Percentiles rank a stretch among this genome's conserved stretches.
Conservation (phyloP, 2,329 filamentous ascomycete species). For the Claviceps monticola region DNA sequence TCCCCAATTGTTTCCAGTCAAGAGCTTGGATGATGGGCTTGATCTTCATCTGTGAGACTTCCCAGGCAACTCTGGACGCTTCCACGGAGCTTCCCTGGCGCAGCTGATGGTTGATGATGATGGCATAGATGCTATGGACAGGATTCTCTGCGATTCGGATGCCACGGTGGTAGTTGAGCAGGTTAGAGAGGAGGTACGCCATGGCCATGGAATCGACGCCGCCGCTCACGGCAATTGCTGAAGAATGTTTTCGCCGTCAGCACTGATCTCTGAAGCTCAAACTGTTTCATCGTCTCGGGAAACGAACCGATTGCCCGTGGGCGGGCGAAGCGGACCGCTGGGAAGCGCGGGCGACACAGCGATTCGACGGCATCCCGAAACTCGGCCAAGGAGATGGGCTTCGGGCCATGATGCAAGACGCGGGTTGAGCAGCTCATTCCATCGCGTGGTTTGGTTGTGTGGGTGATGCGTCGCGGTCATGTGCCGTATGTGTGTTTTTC, state of each 20-base stretch:
- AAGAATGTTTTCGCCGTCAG: too few species aligned
- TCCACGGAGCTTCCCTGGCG: constrained; percentile 39
- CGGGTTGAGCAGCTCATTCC: constrained; percentile 22
- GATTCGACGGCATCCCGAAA: constrained; percentile 36
- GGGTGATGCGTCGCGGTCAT: too few species aligned
- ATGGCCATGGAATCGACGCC: constrained; percentile 98
- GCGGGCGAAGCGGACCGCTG: constrained; percentile 19
- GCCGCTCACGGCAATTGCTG: constrained; percentile 73
- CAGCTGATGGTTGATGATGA: constrained; percentile 45
- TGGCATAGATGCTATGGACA: constrained; percentile 24
- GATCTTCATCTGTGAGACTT: constrained; percentile 25
- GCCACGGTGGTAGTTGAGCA: constrained; percentile 20
- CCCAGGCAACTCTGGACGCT: constrained; percentile 30
- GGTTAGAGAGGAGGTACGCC: constrained; percentile 52
- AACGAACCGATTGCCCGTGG: constrained; percentile 30
- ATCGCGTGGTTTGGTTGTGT: constrained; percentile 8
- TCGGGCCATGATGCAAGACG: constrained; percentile 23
- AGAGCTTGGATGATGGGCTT: constrained; percentile 14
- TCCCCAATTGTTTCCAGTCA: constrained; percentile 31
- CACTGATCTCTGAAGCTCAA: background rate
- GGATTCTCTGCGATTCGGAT: constrained; percentile 33
- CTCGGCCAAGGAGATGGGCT: constrained; percentile 23
- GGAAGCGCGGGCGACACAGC: constrained; percentile 36
- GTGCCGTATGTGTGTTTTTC: too few species aligned
- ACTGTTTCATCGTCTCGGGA: background rate